These are phyloP conservation scores for Coelastrella sp. DNA, from an alignment of 139 green algal species.

Conservation along the genomic window DNA sequence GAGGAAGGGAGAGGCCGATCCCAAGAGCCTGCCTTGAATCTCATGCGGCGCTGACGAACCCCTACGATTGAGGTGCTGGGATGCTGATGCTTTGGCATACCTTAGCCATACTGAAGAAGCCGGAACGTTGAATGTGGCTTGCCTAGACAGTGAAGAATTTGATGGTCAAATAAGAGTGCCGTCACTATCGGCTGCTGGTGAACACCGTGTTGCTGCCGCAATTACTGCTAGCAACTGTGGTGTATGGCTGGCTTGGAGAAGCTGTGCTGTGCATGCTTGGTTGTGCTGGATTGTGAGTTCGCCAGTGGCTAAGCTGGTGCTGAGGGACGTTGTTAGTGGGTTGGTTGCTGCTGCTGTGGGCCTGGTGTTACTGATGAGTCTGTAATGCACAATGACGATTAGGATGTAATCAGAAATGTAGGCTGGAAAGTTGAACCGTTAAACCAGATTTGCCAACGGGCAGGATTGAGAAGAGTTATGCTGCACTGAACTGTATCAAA, in stretches of 20 bases:
- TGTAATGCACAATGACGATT: no score
- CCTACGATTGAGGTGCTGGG: no score
- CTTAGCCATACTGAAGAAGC: no score
- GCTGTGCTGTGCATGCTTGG: background rate
- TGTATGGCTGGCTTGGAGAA: background rate
- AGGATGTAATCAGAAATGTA: no score
- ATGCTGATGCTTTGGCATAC: no score
- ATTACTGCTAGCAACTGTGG: background rate
- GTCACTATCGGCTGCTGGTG: background rate
- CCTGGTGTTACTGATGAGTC: background rate
- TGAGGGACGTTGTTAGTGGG: background rate
- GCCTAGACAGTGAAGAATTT: no score
- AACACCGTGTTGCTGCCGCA: background rate
- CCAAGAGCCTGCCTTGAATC: constrained; percentile 17
- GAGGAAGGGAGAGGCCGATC: constrained; percentile 25
- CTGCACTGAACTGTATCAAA: no score
- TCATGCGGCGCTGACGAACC: no score
- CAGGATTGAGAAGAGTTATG: no score
- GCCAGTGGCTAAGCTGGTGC: background rate
- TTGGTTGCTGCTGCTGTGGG: background rate
- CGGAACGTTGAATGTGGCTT: no score
- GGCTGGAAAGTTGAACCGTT: background rate
- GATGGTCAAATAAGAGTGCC: no score
- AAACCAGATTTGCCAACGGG: no score
- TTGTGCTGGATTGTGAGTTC: background rate